Evolutionary conservation across 768 basidiomycete genomes (phyloP).

Genomic region (Cantharellus cinnabarinus): DNA sequence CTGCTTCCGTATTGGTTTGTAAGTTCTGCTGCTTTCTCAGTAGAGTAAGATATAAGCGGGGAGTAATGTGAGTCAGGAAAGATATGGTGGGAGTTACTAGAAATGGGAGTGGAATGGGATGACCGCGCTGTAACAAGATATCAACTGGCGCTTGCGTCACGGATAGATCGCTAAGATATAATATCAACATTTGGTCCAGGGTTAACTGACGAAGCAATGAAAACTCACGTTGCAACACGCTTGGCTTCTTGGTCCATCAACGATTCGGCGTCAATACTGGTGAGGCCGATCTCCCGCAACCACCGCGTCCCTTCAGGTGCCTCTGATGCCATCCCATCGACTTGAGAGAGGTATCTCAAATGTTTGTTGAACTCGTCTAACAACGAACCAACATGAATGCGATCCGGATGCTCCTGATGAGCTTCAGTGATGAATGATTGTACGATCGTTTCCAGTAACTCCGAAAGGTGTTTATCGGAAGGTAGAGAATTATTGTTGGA

Average conservation of each 20-base stretch:
- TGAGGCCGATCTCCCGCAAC: conserved; percentile 10
- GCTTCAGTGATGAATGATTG: neutral
- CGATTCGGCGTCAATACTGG: conserved; percentile 13
- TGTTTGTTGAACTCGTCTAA: neutral
- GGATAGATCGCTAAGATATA: conserved; percentile 3
- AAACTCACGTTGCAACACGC: conserved; percentile 31
- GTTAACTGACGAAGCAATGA: conserved; percentile 2
- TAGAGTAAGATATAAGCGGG: conserved; percentile 44
- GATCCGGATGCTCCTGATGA: neutral
- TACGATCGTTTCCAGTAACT: neutral
- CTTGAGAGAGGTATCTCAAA: neutral
- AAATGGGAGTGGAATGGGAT: conserved; percentile 54
- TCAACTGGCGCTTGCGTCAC: conserved; percentile 35
- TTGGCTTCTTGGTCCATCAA: conserved; percentile 35
- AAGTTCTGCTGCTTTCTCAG: neutral
- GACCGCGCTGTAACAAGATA: conserved; percentile 43
- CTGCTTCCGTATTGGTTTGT: too few relatives aligned
- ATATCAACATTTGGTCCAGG: neutral
- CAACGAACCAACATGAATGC: neutral
- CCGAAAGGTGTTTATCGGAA: neutral
- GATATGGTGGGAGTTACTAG: conserved; percentile 45
- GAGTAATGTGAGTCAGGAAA: conserved; percentile 52
- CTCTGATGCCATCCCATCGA: conserved; percentile 16
- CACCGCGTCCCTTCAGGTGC: conserved; percentile 11
- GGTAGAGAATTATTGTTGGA: neutral